Base-by-base conservation (phyloP, 2,329 filamentous ascomycete species). In the Xylaria sp. region DNA sequence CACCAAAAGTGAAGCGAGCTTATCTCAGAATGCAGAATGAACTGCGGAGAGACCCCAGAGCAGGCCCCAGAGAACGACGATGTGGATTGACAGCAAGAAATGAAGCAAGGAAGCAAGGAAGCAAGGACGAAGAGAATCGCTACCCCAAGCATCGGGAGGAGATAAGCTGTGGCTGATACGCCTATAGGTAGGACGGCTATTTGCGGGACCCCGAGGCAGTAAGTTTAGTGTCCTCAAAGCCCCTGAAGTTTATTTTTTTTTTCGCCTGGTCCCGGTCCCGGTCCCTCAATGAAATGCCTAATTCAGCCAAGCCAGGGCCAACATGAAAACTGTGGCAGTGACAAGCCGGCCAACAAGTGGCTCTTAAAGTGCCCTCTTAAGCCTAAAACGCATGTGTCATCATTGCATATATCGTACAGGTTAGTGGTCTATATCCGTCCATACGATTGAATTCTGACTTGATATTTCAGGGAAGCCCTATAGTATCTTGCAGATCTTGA, bases 131-230 rank as follows among this genome's bases (percentile, higher is more conserved):
- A 39, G 52, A 56, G 30, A 13, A 3, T 25, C 18, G 48, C 18
- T 52, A 52, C 48, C 48, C 48, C 48, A 36, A 55, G 32, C 23
- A 4, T 45, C 13, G 39, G 39, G 48, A 7, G 28, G 59, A 55
- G 13, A 58, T 46, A 59, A 59, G 56, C 62, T 60, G 66, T 63
- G 66, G 70, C 65, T 64, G 68, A 63, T 57, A 52, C 59, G 46
- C 50, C 50, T 63, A 66, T 41, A 25, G 46, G 57, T 41, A 25
- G 46, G 57, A 56, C 69, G 67, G 69, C 46, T 72, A 70, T 67
- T 66, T 71, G 69, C 71, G 71, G 71, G 69, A 67, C 59, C 66
- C 28, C 23, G 32, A 46, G 25, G 53, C n/a, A 41, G 58, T 25
- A 58, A 30, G 25, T 58, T 4, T 32, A 28, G 30, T 25, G 46